Conservation (phyloP, 495 filamentous ascomycete genomes). For the Penicillium steckii region DNA sequence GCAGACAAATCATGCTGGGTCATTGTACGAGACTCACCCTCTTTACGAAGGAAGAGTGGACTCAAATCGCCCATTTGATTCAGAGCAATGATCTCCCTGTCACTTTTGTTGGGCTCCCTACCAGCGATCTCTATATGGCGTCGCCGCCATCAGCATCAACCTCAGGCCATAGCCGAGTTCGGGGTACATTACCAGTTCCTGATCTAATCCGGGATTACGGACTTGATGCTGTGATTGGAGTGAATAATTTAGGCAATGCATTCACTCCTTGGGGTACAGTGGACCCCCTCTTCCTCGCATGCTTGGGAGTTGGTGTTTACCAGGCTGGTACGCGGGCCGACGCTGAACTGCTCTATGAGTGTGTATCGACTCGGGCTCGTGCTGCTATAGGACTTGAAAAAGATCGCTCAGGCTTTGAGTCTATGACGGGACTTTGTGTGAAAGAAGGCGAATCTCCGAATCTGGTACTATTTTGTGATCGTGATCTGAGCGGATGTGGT, state of each 20-base stretch:
- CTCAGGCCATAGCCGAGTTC: conserved; percentile 27
- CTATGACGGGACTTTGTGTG: no score
- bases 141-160: conserved; percentile 38
- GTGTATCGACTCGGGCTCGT: conserved; percentile 58
- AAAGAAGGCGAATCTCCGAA: conserved; percentile 19
- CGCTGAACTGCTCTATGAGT: conserved; percentile 60
- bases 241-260: conserved; percentile 79
- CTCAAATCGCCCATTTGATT: conserved; percentile 43
- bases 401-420: neutral
- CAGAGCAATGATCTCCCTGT: conserved; percentile 51
- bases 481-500: conserved; percentile 34
- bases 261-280: conserved; percentile 73
- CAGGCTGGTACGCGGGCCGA: conserved; percentile 61
- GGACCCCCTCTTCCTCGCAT: conserved; percentile 66
- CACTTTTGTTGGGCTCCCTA: conserved; percentile 69
- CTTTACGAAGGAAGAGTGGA: conserved; percentile 50
- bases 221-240: conserved; percentile 59
- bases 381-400: conserved; percentile 31
- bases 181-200: conserved; percentile 63
- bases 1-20: conserved; percentile 59
- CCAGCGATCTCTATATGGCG: conserved; percentile 76
- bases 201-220: conserved; percentile 61
- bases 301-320: conserved; percentile 64
- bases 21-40: conserved; percentile 70
- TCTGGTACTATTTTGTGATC: conserved; percentile 28